Base-by-base conservation (phyloP, 2,329 filamentous ascomycete species). In the Bimuria novae-zelandiae region DNA sequence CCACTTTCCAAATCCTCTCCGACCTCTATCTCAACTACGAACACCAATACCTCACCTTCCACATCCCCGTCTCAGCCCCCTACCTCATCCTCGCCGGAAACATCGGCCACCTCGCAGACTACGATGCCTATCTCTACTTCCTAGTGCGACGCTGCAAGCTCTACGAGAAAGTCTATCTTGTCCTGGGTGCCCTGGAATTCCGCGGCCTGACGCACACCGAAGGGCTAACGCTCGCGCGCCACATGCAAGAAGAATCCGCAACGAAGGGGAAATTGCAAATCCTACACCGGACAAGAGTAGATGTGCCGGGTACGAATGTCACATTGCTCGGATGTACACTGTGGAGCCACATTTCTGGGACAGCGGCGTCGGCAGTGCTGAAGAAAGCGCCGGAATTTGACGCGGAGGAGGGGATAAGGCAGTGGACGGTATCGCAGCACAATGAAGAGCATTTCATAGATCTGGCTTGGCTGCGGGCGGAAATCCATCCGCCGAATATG, bases 251-350 rank as follows among this genome's bases (percentile, higher is more conserved):
- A 39, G 67, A 71, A n/a, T 56, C 59, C 1, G 51, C 46, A 1
- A 61, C 63, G 3, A 63, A 59, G 22, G 73, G 72, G 0, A 75
- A 70, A 29, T 47, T 83, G 10, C 65, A 76, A 3, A 59, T 84
- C 3, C 62, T 84, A 8, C 67, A 84, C 56, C 72, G 73, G 16
- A 67, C 67, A 16, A 60, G 75, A 6, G 77, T 73, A 56, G 76
- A 80, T 41, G 57, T 76, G 16, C 64, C 72, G 1, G 67, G 67
- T 1, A 76, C 77, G 0, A 63, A 63, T 21, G 47, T 84, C n/a
- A 81, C 77, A 2, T 67, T 86, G 2, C 66, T 86, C 1, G 84
- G 84, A 5, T 85, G 81, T 56, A 84, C 82, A 1, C 72, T 87
- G 0, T 85, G 83, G 80, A 84, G 82, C 1, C 57, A 68, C 0